Percentiles rank a stretch among this genome's conserved stretches.
Evolutionary conservation across 2,329 filamentous ascomycete genomes (phyloP).

Genomic region (Boeremia lycopersici): DNA sequence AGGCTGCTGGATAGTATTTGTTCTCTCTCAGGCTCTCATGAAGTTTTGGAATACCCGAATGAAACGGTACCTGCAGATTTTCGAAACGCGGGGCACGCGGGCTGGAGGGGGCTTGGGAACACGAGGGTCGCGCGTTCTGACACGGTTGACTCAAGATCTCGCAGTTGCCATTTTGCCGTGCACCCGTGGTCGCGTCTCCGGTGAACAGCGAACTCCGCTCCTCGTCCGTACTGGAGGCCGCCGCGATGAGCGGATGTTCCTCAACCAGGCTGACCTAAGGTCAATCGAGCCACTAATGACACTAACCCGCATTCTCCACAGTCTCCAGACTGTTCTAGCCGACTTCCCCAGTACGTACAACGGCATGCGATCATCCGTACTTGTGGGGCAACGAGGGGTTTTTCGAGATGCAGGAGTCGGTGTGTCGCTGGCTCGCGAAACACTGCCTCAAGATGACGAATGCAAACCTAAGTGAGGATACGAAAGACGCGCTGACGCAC

Average conservation of each 20-base stretch:
- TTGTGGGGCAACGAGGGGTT: background rate
- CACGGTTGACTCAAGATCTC: background rate
- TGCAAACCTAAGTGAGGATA: background rate
- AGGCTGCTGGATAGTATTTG: background rate
- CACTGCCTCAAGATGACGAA: slow-evolving; percentile 4
- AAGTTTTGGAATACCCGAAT: slow-evolving; percentile 6
- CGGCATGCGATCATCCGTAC: background rate
- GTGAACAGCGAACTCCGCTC: slow-evolving; percentile 24
- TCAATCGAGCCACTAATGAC: slow-evolving; percentile 9
- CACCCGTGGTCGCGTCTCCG: slow-evolving; percentile 20
- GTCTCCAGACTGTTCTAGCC: slow-evolving; percentile 20
- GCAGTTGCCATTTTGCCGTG: slow-evolving; percentile 9
- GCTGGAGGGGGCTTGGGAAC: slow-evolving; percentile 10
- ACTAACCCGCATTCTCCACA: slow-evolving; percentile 17
- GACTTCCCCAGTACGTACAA: slow-evolving; percentile 7
- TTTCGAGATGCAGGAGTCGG: background rate
- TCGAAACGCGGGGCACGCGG: slow-evolving; percentile 34
- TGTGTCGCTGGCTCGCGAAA: background rate
- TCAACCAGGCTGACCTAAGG: slow-evolving; percentile 4
- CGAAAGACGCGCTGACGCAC: slow-evolving; percentile 5
- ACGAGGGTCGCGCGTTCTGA: slow-evolving; percentile 7
- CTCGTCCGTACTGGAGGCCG: slow-evolving; percentile 12
- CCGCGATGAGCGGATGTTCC: slow-evolving; percentile 5
- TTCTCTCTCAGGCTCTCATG: background rate
- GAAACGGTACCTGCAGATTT: slow-evolving; percentile 46